Base-by-base conservation (phyloP, 352 stramenopile species). In the Globisporangium camurandrum region DNA sequence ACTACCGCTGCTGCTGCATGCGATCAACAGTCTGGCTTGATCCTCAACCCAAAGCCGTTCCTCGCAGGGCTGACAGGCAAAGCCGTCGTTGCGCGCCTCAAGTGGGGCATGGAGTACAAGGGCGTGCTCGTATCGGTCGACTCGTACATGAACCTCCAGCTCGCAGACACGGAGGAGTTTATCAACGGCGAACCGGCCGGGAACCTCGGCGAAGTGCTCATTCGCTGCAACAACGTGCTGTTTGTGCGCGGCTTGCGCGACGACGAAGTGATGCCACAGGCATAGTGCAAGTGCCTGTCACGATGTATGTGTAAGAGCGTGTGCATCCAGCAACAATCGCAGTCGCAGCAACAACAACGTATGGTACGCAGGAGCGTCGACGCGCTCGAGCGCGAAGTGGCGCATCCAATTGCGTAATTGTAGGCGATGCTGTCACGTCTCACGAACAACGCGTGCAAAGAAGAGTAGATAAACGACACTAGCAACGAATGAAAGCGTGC, bases 41-140 rank as follows among this genome's bases (percentile, higher is more conserved):
- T 97, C 57, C 69, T 97, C 46, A 98, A 98, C 72, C 93, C 93
- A 4, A 98, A 98, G 76, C 93, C 93, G 40, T 98, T 98, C 69
- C 79, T 98, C 56, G 90, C 84, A 30, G 88, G 93, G 38, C 81
- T 98, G 42, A 97, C 88, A 17, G 97, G 96, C 27, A 98, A 99
- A 65, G 58, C 73, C 19, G 93, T 99, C 33, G 83, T 97, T 59
- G 95, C 98, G 46, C 96, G 97, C 56, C 85, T 99, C 49, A 99
- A 99, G 77, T 99, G 96, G 97, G 96, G 96, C 28, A 98, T 98
- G 89, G 96, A 99, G 75, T 99, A 99, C 75, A 96, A 98, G 69
- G 97, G 87, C 54, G 64, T 92, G 31, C 75, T 95, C 49, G 67
- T 96, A 36, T 98, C 90, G 3, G 88, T 97, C 17, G 97, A 99